phyloP scores from a whole-genome alignment of 164 flowering plant genomes.

The Piper betle region DNA sequence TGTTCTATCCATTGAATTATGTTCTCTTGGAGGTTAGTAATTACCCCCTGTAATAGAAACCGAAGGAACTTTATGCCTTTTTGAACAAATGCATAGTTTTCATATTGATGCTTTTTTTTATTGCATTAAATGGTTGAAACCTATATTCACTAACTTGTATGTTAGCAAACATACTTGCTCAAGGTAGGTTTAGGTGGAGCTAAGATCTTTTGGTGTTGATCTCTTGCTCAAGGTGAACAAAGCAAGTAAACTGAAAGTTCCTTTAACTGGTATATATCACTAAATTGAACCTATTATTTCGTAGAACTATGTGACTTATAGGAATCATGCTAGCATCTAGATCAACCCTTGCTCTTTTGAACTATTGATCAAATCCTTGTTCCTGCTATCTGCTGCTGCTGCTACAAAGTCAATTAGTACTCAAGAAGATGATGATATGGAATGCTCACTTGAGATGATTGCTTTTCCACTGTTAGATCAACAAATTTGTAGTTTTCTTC shows the following conservation, averaged over 20 bases:
- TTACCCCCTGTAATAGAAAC: no score
- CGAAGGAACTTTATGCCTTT: no score
- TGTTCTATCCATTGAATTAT: no score
- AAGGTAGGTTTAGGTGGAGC: background rate
- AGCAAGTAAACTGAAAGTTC: background rate
- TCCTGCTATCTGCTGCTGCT: background rate
- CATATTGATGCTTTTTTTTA: no score
- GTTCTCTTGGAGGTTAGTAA: no score
- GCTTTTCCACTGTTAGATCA: no score
- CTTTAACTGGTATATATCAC: no score
- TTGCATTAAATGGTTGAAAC: background rate
- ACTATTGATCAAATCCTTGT: background rate
- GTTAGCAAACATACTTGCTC: background rate
- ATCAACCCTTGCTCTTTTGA: no score
- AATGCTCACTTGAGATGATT: no score
- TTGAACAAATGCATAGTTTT: no score
- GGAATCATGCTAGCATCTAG: background rate
- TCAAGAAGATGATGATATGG: background rate
- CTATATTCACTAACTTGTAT: background rate
- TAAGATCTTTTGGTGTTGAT: background rate
- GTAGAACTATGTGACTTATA: background rate
- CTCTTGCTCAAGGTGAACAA: background rate
- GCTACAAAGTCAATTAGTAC: background rate
- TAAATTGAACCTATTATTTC: no score
- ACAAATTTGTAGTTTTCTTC: background rate